Conservation (phyloP, 805 yeast genomes). For the Sugiyamaella mastotermitis region DNA sequence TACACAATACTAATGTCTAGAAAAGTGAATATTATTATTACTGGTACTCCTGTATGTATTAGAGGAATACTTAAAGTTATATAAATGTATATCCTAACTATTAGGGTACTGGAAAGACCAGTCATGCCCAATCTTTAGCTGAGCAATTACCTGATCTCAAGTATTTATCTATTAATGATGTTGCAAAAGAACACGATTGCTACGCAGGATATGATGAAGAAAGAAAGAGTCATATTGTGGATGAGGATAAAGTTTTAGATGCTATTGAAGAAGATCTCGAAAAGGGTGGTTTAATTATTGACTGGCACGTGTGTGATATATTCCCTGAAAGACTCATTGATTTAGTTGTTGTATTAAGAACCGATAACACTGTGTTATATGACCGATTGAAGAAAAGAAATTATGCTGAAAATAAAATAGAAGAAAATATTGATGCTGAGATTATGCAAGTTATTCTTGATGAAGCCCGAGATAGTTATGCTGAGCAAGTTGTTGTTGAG, state of each 20-base stretch:
- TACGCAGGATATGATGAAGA: conserved; percentile 81
- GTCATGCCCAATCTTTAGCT: conserved; percentile 59
- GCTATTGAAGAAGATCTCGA: conserved; percentile 70
- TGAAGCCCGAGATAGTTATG: conserved; percentile 83
- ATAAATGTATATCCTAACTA: background rate
- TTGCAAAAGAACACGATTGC: conserved; percentile 72
- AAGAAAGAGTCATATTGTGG: conserved; percentile 82
- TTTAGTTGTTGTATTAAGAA: conserved; percentile 79
- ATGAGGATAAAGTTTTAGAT: conserved; percentile 79
- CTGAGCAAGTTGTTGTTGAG: conserved; percentile 74
- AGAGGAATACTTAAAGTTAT: conserved; percentile 16
- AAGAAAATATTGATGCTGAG: conserved; percentile 92
- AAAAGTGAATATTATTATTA: conserved; percentile 69
- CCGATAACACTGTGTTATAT: conserved; percentile 64
- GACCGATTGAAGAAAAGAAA: conserved; percentile 74
- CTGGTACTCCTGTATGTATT: conserved; percentile 78
- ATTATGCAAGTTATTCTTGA: conserved; percentile 87
- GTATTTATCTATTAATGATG: conserved; percentile 66
- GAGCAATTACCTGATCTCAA: conserved; percentile 44
- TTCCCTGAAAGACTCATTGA: conserved; percentile 93
- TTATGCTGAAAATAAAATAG: conserved; percentile 74
- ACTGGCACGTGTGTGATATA: conserved; percentile 96
- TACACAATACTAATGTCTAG: conserved; percentile 5
- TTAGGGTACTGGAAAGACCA: conserved; percentile 72
- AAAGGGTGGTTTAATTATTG: conserved; percentile 83